Percentiles rank a stretch among this genome's conserved stretches.
These are phyloP conservation scores for Eucalyptus brandiana DNA, from an alignment of 345 rosid species.

Conservation along the genomic window DNA sequence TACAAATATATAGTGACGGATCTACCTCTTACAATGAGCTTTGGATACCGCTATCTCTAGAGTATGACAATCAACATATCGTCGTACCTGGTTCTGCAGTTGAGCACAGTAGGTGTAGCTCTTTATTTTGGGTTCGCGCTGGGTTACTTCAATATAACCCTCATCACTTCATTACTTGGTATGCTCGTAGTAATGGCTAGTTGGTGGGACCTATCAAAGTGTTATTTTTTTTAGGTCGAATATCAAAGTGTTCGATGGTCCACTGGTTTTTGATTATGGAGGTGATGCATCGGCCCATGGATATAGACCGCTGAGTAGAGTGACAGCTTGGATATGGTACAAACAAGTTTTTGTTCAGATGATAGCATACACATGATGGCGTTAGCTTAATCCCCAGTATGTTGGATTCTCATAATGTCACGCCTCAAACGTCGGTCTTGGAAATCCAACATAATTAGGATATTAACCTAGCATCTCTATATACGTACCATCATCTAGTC, in stretches of 20 bases:
- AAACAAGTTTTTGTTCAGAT: neutral
- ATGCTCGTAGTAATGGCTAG: neutral
- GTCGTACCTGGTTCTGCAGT: neutral
- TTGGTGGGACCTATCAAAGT: neutral
- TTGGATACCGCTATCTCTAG: rapidly evolving
- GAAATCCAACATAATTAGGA: neutral
- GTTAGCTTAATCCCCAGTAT: neutral
- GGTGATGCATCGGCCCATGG: neutral
- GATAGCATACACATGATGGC: neutral
- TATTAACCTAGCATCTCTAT: neutral
- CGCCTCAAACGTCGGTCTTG: neutral
- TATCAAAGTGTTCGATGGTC: neutral
- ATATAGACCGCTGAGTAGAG: neutral
- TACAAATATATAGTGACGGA: neutral
- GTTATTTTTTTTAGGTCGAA: neutral
- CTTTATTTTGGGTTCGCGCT: neutral
- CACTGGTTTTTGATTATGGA: neutral
- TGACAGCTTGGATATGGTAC: neutral
- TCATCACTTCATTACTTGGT: neutral
- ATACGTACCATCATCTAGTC: neutral
- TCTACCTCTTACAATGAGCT: neutral
- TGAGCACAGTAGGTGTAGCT: neutral
- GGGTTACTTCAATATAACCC: neutral
- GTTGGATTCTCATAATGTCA: neutral
- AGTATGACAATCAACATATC: neutral